Base-by-base conservation (phyloP, 2,329 filamentous ascomycete species). In the Capronia coronata region DNA sequence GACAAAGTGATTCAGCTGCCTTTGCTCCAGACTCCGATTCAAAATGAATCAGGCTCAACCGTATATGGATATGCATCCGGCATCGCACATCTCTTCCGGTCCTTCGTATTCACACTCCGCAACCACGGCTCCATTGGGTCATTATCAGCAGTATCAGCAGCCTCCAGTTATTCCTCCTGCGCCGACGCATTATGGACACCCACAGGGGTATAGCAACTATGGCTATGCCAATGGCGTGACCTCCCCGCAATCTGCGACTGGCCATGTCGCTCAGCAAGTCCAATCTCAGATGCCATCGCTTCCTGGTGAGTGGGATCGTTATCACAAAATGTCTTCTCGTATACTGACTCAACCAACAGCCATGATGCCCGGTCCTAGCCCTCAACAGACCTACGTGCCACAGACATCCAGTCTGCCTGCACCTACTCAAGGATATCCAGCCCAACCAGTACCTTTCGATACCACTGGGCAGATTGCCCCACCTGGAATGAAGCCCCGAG, bases 401-500 rank as follows among this genome's bases (percentile, higher is more conserved):
- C 40, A 58, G 52, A 41, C 56, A 42, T 34, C 50, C 11, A 46
- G 43, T 16, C 35, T 56, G 22, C 54, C 54, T 59, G 67, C 46
- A 49, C 64, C 30, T 61, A 60, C 65, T 18, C 65, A 68, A 25
- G 63, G 64, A 0, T 74, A 73, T 57, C 65, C 67, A 22, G 66
- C 75, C 63, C 68, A 70, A 14, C 72, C 73, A 40, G 77, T 78
- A 58, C 71, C 76, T 21, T 89, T 86, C 64, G 93, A 97, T 65
- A 85, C 83, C 6, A 94, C 87, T n/a, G 93, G 93, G 7, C 93
- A 97, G 67, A 73, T 94, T 52, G 87, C 89, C 14, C 93, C 93
- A 7, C 86, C 87, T 2, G 91, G 91, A 23, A 94, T 95, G 81
- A 97, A 97, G 73, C 93, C 93, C 16, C 78, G 91, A 55, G 93